Evolutionary conservation across 371 early-diverging fungal species (phyloP), one percentile per base, ranked within the genome.

Genomic region (Syncephalastrum sp.): DNA sequence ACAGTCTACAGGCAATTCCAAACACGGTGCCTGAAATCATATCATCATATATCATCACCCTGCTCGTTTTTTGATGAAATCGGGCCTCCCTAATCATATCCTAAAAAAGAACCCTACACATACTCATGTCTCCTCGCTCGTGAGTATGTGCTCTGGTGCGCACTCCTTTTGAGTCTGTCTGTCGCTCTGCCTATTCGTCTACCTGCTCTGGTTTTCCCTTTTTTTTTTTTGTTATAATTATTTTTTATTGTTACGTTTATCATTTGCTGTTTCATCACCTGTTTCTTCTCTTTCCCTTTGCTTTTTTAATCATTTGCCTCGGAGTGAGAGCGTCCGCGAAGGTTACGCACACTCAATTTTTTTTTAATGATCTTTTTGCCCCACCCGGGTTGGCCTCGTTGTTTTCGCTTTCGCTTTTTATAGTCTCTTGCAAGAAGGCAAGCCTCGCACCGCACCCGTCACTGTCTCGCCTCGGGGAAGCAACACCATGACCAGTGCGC

Each of bases 361-460:
- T 63, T 58, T 54, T 46, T 51, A 24, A 55, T 60, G 42, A 38
- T 43, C 14, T 61, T 50, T 23, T 54, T 48, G 17, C 50, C 51
- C 57, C 23, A 23, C 50, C 42, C 48, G 24, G 19, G 42, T 60
- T 19, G 24, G 24, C 25, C 29, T 27, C 41, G 38, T 56, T 46
- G 48, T 56, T 56, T 51, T 47, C 42, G 29, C 54, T 60, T 46
- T 46, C 29, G 27, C 50, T 50, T 27, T 59, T 44, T n/a, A 44
- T 52, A 44, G 16, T 24, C 54, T 50, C 43, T 38, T 49, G 8
- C 7, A 23, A 42, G 17, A 24, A 27, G 29, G 33, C 15, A 24
- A 14, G 16, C 16, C 13, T 15, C 16, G 46, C 46, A 14, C 14
- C 15, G 29, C 14, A 25, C 27, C 29, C 25, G 38, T 27, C 29